Evolutionary conservation across 2,329 filamentous ascomycete genomes (phyloP).

Genomic region (Fusarium sp.): DNA sequence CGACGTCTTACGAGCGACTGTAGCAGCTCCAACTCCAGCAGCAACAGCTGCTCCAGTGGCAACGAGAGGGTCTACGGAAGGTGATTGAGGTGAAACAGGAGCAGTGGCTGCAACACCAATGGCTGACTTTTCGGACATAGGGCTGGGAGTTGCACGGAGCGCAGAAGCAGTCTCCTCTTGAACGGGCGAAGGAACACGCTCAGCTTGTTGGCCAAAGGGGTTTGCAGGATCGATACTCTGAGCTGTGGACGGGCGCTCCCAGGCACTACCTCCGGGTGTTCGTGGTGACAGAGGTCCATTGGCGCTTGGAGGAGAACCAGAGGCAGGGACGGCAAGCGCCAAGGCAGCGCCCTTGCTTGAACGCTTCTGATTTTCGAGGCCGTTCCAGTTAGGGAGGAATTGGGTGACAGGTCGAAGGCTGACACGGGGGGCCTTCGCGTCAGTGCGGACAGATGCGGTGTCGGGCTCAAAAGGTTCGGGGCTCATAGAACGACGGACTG

Average conservation of each 20-base stretch:
- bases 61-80: constrained; percentile 52
- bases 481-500: constrained; percentile 26
- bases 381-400: constrained; percentile 74
- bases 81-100: constrained; percentile 29
- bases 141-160: constrained; percentile 47
- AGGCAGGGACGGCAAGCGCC: constrained; percentile 50
- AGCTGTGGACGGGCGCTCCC: constrained; percentile 62
- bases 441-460: constrained; percentile 47
- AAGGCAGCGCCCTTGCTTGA: constrained; percentile 62
- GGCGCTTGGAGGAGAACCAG: constrained; percentile 39
- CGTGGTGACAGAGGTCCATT: constrained; percentile 38
- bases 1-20: constrained; percentile 65
- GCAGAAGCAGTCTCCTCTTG: constrained; percentile 49
- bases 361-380: constrained; percentile 64
- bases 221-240: constrained; percentile 68
- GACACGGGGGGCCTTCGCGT: constrained; percentile 77
- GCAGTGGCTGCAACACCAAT: constrained; percentile 20
- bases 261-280: constrained; percentile 54
- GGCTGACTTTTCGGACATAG: constrained; percentile 48
- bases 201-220: constrained; percentile 75
- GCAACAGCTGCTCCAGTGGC: constrained; percentile 55
- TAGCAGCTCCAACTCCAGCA: constrained; percentile 51
- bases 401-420: constrained; percentile 87
- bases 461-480: constrained; percentile 22
- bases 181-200: constrained; percentile 60